Percentiles rank a stretch among this genome's conserved stretches.
Conservation (phyloP, 1,284 basidiomycete genomes). For the Hemileia vastatrix region DNA sequence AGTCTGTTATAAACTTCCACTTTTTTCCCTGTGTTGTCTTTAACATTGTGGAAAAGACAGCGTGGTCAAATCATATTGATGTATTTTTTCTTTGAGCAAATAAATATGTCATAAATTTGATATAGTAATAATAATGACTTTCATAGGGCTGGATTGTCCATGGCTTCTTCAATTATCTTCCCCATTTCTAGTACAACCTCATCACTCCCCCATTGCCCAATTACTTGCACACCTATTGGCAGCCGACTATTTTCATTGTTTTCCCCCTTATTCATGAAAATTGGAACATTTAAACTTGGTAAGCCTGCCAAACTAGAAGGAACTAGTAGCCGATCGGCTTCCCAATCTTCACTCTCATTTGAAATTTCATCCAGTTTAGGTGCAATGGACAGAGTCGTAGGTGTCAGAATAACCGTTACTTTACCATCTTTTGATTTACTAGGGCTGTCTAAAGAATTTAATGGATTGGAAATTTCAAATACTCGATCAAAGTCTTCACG, state of each 20-base stretch:
- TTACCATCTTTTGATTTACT: neutral
- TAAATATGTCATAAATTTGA: too few relatives aligned
- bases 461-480: conserved; percentile 55
- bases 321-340: conserved; percentile 39
- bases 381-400: neutral
- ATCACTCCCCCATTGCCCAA: conserved; percentile 13
- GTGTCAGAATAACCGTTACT: conserved; percentile 4
- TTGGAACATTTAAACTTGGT: conserved; percentile 35
- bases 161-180: neutral
- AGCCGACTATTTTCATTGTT: too few relatives aligned
- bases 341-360: conserved; percentile 24
- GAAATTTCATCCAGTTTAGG: neutral
- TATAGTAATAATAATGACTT: too few relatives aligned
- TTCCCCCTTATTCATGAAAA: neutral
- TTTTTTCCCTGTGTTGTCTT: too few relatives aligned
- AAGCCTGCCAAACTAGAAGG: conserved; percentile 41
- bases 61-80: too few relatives aligned
- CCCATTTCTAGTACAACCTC: neutral
- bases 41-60: too few relatives aligned
- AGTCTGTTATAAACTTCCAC: too few relatives aligned
- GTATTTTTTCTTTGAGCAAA: too few relatives aligned
- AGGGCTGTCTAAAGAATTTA: too few relatives aligned
- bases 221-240: conserved; percentile 10
- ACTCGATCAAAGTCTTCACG: conserved; percentile 63
- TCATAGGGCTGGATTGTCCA: too few relatives aligned